Conservation (phyloP, 495 filamentous ascomycete genomes). For the Talaromyces thailandensis region DNA sequence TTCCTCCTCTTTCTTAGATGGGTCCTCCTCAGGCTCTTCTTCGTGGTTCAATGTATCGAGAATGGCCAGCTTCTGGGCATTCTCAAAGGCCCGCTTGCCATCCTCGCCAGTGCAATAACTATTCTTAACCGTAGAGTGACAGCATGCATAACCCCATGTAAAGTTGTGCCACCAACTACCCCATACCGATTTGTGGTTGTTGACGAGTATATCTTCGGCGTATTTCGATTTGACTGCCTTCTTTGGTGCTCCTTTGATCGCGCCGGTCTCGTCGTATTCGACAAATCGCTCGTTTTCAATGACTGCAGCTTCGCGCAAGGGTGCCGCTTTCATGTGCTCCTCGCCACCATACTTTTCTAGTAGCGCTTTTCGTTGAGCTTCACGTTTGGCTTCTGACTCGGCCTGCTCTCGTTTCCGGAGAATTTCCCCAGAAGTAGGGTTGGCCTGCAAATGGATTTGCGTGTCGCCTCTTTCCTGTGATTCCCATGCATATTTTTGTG, state of each 20-base stretch:
- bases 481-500: constrained; percentile 90
- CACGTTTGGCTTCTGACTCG: constrained; percentile 58
- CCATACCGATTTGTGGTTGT: constrained; percentile 92
- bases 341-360: constrained; percentile 79
- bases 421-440: constrained; percentile 86
- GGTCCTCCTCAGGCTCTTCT: constrained; percentile 14
- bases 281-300: constrained; percentile 81
- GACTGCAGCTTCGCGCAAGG: constrained; percentile 56
- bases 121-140: constrained; percentile 86
- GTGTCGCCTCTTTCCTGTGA: constrained; percentile 71
- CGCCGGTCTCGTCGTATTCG: constrained; percentile 86
- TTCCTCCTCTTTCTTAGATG: constrained; percentile 17
- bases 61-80: constrained; percentile 49
- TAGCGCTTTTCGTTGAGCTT: constrained; percentile 60
- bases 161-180: constrained; percentile 97
- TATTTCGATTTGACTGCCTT: constrained; percentile 77
- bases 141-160: constrained; percentile 96
- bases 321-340: constrained; percentile 52
- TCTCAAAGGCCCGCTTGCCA: constrained; percentile 65
- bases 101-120: constrained; percentile 93
- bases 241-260: constrained; percentile 81
- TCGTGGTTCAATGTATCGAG: constrained; percentile 17
- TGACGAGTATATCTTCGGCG: constrained; percentile 72
- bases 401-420: constrained; percentile 67
- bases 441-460: constrained; percentile 85